These are phyloP conservation scores for Ajuga reptans DNA, from an alignment of 305 asterid species.

Conservation along the genomic window DNA sequence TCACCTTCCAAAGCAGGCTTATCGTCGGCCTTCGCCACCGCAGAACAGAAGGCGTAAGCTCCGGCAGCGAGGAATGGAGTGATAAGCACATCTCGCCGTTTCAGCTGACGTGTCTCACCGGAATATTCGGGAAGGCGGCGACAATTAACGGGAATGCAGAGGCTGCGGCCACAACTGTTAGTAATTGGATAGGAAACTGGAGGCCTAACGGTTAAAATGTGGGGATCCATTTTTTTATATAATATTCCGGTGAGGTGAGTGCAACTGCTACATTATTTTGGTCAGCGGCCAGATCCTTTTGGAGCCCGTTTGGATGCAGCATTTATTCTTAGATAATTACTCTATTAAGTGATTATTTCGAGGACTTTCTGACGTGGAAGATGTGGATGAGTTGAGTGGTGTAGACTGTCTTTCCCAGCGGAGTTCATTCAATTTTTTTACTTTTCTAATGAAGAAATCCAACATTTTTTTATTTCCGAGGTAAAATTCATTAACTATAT, in stretches of 20 bases:
- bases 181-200: constrained; percentile 16
- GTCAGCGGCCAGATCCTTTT: neutral
- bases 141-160: constrained; percentile 26
- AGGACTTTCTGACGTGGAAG: constrained; percentile 24
- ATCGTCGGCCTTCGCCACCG: constrained; percentile 67
- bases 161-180: constrained; percentile 22
- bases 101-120: constrained; percentile 22
- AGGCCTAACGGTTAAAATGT: constrained; percentile 5
- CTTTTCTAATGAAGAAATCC: too few species aligned
- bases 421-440: too few species aligned
- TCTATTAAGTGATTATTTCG: neutral
- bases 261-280: neutral
- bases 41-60: constrained; percentile 48
- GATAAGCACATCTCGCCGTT: constrained; percentile 50
- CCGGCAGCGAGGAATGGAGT: constrained; percentile 57
- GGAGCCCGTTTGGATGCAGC: neutral
- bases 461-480: too few species aligned
- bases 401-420: too few species aligned
- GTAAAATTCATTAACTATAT: too few species aligned
- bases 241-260: neutral
- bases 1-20: constrained; percentile 25
- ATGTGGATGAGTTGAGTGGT: neutral
- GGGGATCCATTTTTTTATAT: constrained; percentile 22
- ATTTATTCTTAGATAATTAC: neutral
- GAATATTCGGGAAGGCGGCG: constrained; percentile 27